phyloP scores from a whole-genome alignment of 139 green algal species.

The Chlamydomonas sphaeroides region DNA sequence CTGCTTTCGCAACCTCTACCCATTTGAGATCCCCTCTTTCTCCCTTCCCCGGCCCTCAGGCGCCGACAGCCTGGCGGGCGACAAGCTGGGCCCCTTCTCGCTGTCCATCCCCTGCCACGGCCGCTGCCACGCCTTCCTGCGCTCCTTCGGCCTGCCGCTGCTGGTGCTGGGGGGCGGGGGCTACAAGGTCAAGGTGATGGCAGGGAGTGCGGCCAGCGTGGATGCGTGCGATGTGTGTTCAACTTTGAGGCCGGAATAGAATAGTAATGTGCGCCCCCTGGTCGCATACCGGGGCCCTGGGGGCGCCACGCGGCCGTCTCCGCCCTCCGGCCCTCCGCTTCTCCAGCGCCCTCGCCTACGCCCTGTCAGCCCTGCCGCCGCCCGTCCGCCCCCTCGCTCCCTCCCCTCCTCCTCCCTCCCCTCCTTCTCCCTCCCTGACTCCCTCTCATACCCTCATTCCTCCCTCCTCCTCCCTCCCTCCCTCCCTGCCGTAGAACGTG shows the following conservation, averaged over 20 bases:
- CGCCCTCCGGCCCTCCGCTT: no score
- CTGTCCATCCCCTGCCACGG: constrained; percentile 90
- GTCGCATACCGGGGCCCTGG: no score
- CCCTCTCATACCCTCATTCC: not conserved
- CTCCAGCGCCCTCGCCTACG: no score
- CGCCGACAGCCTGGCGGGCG: constrained; percentile 90
- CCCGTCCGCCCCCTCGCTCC: no score
- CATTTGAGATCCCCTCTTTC: no score
- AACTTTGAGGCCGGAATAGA: no score
- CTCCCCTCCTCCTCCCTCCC: no score
- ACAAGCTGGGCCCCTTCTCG: constrained; percentile 96
- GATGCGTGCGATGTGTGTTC: no score
- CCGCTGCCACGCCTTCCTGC: constrained; percentile 84
- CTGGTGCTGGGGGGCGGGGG: constrained; percentile 94
- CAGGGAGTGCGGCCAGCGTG: no score
- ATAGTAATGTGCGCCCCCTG: no score
- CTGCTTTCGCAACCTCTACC: not conserved
- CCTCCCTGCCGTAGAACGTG: constrained; percentile 74
- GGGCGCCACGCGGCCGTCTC: no score
- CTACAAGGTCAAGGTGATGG: constrained; percentile 88
- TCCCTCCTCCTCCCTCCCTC: not conserved
- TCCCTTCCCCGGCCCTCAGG: constrained; percentile 52
- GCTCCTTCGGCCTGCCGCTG: constrained; percentile 81
- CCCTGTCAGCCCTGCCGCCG: no score
- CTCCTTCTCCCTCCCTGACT: not conserved